A percentile compares a stretch with the other conserved stretches of the same genome.
These are phyloP conservation scores for Cucurbita pepo DNA, from an alignment of 306 rosid species.

Conservation along the genomic window DNA sequence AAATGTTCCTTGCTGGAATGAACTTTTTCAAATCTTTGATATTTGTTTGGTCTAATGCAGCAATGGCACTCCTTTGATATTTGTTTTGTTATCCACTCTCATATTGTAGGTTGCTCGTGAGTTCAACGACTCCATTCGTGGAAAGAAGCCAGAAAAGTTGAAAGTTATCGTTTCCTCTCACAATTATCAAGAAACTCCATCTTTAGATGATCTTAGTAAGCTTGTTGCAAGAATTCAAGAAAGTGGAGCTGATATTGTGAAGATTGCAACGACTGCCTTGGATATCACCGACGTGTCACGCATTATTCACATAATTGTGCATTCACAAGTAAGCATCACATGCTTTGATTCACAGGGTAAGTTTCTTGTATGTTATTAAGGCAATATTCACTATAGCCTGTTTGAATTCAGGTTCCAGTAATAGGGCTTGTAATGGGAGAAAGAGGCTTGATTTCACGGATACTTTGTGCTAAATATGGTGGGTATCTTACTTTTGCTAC, in stretches of 20 bases:
- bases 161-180: constrained; percentile 60
- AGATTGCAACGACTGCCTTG: constrained; percentile 49
- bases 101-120: constrained; percentile 38
- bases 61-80: background rate
- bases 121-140: constrained; percentile 22
- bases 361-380: background rate
- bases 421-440: constrained; percentile 50
- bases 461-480: constrained; percentile 52
- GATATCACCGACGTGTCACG: constrained; percentile 52
- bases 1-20: too few relatives aligned
- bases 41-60: background rate
- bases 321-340: constrained; percentile 31
- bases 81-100: background rate
- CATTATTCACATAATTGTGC: constrained; percentile 34
- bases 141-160: constrained; percentile 33
- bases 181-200: constrained; percentile 42
- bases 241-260: constrained; percentile 50
- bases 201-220: constrained; percentile 34
- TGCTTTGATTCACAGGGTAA: background rate
- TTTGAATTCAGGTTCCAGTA: constrained; percentile 4
- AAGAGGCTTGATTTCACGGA: constrained; percentile 43
- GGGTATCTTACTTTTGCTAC: constrained; percentile 53
- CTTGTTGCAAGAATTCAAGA: constrained; percentile 52
- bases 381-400: background rate
- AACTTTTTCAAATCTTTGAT: background rate